These are phyloP conservation scores for Helotiales sp. DNA, from an alignment of 2,329 filamentous ascomycete species.

Conservation along the genomic window DNA sequence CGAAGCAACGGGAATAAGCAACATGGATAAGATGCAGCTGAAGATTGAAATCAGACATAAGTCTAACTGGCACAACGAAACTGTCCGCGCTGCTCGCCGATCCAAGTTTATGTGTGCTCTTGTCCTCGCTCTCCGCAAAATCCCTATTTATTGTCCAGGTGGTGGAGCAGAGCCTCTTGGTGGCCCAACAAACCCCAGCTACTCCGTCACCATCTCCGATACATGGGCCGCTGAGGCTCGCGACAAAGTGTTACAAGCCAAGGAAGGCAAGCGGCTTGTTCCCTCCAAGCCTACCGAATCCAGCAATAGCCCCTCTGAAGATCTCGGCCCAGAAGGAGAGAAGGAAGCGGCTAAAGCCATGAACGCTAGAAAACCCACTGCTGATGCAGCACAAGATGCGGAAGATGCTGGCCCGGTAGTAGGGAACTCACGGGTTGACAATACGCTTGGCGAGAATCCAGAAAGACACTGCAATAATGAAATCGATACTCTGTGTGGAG, in stretches of 20 bases:
- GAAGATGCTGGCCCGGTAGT: too few relatives aligned
- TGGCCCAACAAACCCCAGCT: constrained; percentile 75
- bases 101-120: constrained; percentile 98
- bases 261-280: constrained; percentile 69
- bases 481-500: constrained; percentile 32
- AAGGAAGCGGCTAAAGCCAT: too few relatives aligned
- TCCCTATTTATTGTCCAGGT: constrained; percentile 84
- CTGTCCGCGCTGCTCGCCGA: constrained; percentile 78
- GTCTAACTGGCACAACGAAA: constrained; percentile 88
- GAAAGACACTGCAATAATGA: constrained; percentile 30
- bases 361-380: too few relatives aligned
- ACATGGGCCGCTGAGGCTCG: constrained; percentile 68
- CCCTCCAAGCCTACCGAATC: too few relatives aligned
- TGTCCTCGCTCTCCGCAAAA: constrained; percentile 79
- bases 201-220: constrained; percentile 79
- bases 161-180: constrained; percentile 68
- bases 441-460: constrained; percentile 1
- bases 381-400: constrained; percentile 44
- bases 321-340: constrained; percentile 33
- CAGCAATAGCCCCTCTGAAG: too few relatives aligned
- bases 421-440: too few relatives aligned
- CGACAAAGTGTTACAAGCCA: constrained; percentile 60
- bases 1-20: constrained; percentile 76
- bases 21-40: constrained; percentile 86
- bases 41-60: constrained; percentile 89